Percentiles rank a stretch among this genome's conserved stretches.
phyloP scores from a whole-genome alignment of 306 rosid genomes.

The Chamaecrista fasciculata region DNA sequence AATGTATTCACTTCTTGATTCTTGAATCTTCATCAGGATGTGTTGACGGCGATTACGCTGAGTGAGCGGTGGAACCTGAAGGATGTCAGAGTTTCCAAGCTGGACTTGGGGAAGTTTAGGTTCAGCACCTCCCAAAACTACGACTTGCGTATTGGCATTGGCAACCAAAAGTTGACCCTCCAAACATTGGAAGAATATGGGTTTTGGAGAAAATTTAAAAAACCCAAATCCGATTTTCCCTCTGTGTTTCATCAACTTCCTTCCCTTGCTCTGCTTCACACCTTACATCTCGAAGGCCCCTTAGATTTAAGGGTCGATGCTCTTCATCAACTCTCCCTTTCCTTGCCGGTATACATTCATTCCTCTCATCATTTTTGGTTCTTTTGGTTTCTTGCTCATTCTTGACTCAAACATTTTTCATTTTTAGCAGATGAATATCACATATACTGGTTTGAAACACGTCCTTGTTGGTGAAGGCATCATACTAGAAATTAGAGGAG shows the following conservation, averaged over 20 bases:
- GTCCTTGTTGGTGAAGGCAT: slow-evolving; percentile 80
- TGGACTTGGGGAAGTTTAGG: slow-evolving; percentile 53
- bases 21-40: slow-evolving; percentile 44
- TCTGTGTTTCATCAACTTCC: slow-evolving; percentile 40
- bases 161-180: slow-evolving; percentile 38
- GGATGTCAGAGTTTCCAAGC: slow-evolving; percentile 38
- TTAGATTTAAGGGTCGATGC: slow-evolving; percentile 51
- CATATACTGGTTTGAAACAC: slow-evolving; percentile 56
- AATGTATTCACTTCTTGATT: not conserved
- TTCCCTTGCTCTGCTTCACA: slow-evolving; percentile 48
- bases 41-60: slow-evolving; percentile 59
- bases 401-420: not conserved
- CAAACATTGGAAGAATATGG: slow-evolving; percentile 52
- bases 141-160: slow-evolving; percentile 53
- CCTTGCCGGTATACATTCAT: slow-evolving; percentile 59
- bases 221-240: slow-evolving; percentile 44
- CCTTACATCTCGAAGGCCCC: slow-evolving; percentile 64
- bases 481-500: slow-evolving; percentile 64
- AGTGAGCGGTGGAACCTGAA: slow-evolving; percentile 57
- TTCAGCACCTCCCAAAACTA: slow-evolving; percentile 47
- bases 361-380: not conserved
- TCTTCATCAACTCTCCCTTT: slow-evolving; percentile 42
- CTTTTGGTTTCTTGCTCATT: not conserved
- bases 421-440: slow-evolving; percentile 59
- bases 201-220: slow-evolving; percentile 53